phyloP scores from a whole-genome alignment of 768 basidiomycete species.

The Leucosporidium yakuticum region DNA sequence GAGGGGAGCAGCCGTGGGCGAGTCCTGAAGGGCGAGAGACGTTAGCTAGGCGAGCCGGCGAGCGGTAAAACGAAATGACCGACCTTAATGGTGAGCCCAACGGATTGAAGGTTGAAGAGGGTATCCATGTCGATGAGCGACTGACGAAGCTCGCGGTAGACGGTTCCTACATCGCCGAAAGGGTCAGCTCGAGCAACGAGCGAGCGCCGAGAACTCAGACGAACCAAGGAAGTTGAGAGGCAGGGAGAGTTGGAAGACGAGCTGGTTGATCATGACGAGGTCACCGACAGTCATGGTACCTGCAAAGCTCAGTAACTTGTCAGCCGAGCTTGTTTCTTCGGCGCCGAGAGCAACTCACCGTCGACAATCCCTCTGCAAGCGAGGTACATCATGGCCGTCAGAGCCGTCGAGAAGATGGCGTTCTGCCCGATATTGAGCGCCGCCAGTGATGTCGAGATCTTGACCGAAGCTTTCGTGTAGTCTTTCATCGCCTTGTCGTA shows the following conservation, averaged over 20 bases:
- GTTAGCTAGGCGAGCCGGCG: background rate
- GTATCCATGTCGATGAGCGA: slow-evolving; percentile 96
- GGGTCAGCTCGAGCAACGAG: background rate
- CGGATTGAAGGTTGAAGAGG: slow-evolving; percentile 66
- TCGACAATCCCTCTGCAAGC: slow-evolving; percentile 91
- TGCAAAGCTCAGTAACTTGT: slow-evolving; percentile 40
- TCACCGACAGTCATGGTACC: slow-evolving; percentile 98
- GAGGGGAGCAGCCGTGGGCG: slow-evolving; percentile 61
- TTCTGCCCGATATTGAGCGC: slow-evolving; percentile 95
- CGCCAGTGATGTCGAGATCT: slow-evolving; percentile 89
- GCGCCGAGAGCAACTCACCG: slow-evolving; percentile 50
- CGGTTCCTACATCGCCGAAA: slow-evolving; percentile 51
- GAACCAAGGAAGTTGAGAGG: slow-evolving; percentile 86
- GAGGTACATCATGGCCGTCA: slow-evolving; percentile 92
- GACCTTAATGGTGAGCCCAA: slow-evolving; percentile 59
- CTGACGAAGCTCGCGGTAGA: slow-evolving; percentile 94
- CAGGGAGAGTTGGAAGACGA: slow-evolving; percentile 92
- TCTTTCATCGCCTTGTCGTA: slow-evolving; percentile 81
- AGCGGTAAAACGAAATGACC: background rate
- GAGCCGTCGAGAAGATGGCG: slow-evolving; percentile 85
- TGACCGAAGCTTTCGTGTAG: slow-evolving; percentile 87
- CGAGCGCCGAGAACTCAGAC: background rate
- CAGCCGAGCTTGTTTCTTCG: too few species aligned
- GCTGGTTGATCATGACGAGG: slow-evolving; percentile 97
- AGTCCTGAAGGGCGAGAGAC: slow-evolving; percentile 54